These are phyloP conservation scores for Candida broadrunensis DNA, from an alignment of 805 yeast species.

Conservation along the genomic window DNA sequence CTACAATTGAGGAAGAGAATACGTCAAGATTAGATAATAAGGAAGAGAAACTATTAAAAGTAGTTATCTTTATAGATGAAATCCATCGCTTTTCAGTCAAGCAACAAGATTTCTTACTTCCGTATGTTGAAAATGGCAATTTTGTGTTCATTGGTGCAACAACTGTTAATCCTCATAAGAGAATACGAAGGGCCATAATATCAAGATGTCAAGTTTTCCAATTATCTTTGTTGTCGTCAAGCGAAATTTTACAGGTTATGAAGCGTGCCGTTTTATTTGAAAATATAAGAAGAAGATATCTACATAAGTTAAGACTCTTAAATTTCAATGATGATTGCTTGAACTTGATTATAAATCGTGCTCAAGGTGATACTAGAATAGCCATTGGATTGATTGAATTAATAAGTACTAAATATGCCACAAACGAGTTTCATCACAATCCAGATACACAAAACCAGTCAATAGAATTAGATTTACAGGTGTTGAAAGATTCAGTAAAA, in stretches of 20 bases:
- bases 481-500: conserved; percentile 7
- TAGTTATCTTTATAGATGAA: conserved; percentile 83
- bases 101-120: conserved; percentile 86
- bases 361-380: conserved; percentile 31
- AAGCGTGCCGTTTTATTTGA: conserved; percentile 50
- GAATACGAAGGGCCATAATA: conserved; percentile 74
- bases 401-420: conserved; percentile 14
- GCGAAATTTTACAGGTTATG: conserved; percentile 54
- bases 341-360: conserved; percentile 11
- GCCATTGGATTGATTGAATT: conserved; percentile 33
- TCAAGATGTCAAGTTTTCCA: conserved; percentile 83
- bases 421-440: not conserved
- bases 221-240: conserved; percentile 47
- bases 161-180: conserved; percentile 85
- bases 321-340: conserved; percentile 12
- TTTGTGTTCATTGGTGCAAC: conserved; percentile 92
- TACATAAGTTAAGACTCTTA: not conserved
- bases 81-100: conserved; percentile 82
- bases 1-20: conserved; percentile 44
- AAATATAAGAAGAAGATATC: conserved; percentile 12
- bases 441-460: conserved; percentile 2
- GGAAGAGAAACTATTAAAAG: conserved; percentile 17
- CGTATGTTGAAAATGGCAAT: conserved; percentile 80
- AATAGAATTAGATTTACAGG: conserved; percentile 3
- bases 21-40: conserved; percentile 41